Conservation (phyloP, 495 filamentous ascomycete species). For the Venustampulla echinocandica region DNA sequence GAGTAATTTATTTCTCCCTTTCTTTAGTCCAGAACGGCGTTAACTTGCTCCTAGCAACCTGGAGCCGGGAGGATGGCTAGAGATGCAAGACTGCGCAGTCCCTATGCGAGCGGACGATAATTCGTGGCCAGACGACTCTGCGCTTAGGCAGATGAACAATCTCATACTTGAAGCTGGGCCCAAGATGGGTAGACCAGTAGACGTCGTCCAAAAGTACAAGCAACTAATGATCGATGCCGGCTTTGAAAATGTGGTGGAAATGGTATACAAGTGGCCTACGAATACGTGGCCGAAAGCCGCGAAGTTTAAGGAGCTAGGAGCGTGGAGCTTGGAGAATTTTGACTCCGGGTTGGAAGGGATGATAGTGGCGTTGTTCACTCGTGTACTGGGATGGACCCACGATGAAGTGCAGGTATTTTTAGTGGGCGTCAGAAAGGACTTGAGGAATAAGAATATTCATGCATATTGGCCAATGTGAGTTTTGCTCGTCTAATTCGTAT, state of each 20-base stretch:
- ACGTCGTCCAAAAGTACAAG: slow-evolving; percentile 25
- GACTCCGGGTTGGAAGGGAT: background rate
- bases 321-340: slow-evolving; percentile 8
- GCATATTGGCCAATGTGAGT: background rate
- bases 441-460: background rate
- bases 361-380: background rate
- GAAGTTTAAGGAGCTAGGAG: slow-evolving; percentile 34
- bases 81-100: slow-evolving; percentile 31
- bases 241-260: slow-evolving; percentile 27
- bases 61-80: slow-evolving; percentile 40
- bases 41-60: slow-evolving; percentile 28
- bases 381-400: background rate
- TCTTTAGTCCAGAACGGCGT: slow-evolving; percentile 43
- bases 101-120: slow-evolving; percentile 30
- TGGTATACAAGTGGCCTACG: slow-evolving; percentile 23
- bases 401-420: background rate
- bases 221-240: slow-evolving; percentile 39
- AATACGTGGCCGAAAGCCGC: slow-evolving; percentile 36
- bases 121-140: slow-evolving; percentile 20
- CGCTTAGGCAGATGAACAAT: slow-evolving; percentile 22
- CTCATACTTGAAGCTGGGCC: slow-evolving; percentile 23
- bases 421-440: background rate
- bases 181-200: background rate
- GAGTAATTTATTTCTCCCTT: slow-evolving; percentile 26
- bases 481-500: too few relatives aligned